Evolutionary conservation across 2,329 filamentous ascomycete species (phyloP).

Genomic region (Fonsecaea erecta): DNA sequence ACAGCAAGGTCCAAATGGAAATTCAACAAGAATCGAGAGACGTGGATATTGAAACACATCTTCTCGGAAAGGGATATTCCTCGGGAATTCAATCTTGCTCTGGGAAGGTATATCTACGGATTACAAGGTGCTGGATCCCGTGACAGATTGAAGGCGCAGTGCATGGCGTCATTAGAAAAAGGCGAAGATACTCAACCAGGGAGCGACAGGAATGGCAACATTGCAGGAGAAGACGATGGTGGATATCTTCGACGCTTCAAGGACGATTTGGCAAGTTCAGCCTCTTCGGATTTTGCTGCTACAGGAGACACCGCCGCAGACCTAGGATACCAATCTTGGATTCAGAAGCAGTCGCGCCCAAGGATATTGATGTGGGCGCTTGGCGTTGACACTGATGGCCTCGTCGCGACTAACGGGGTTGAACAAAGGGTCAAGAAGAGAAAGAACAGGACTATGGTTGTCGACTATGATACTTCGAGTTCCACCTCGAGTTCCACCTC

Average conservation of each 20-base stretch:
- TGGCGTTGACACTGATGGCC: constrained; percentile 33
- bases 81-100: constrained; percentile 68
- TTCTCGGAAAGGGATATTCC: constrained; percentile 76
- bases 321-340: constrained; percentile 34
- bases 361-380: constrained; percentile 31
- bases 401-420: constrained; percentile 11
- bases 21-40: constrained; percentile 94
- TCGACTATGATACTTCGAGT: constrained; percentile 42
- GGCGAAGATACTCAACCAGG: constrained; percentile 42
- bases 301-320: constrained; percentile 45
- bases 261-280: constrained; percentile 10
- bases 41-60: constrained; percentile 79
- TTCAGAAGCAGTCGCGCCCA: constrained; percentile 26
- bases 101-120: constrained; percentile 78
- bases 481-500: constrained; percentile 42
- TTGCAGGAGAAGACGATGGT: constrained; percentile 8
- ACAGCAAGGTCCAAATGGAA: constrained; percentile 77
- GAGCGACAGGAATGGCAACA: neutral
- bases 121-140: constrained; percentile 75
- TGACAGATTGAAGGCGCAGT: constrained; percentile 66
- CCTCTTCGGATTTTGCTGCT: constrained; percentile 39
- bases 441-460: constrained; percentile 49
- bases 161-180: constrained; percentile 63
- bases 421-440: constrained; percentile 44
- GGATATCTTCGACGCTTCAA: constrained; percentile 20